These are phyloP conservation scores for Clitoria ternatea DNA, from an alignment of 306 rosid species.

Conservation along the genomic window DNA sequence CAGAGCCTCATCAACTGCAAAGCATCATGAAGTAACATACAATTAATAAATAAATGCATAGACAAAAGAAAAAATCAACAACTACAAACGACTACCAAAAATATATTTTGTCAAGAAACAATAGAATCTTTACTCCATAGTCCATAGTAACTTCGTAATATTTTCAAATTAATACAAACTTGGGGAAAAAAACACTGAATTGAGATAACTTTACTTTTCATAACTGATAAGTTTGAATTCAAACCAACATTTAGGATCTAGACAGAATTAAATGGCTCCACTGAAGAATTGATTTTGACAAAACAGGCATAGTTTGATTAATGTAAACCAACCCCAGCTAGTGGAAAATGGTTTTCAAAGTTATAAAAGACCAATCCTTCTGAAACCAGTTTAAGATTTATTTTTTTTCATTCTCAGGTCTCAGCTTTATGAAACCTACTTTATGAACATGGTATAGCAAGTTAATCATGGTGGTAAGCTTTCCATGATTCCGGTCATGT, in stretches of 20 bases:
- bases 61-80: not conserved
- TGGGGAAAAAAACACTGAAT: not conserved
- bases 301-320: not conserved
- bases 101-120: slow-evolving; percentile 2
- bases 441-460: not conserved
- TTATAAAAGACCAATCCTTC: not conserved
- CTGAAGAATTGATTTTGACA: not conserved
- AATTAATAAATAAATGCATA: not conserved
- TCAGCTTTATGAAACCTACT: not conserved
- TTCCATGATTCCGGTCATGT: not conserved
- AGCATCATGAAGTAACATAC: not conserved
- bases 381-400: not conserved
- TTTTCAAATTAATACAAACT: not conserved
- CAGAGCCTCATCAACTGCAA: slow-evolving; percentile 85
- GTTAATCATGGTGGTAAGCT: not conserved
- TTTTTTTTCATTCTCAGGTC: not conserved
- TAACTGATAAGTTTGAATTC: not conserved
- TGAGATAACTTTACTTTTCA: not conserved
- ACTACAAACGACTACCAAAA: not conserved
- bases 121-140: not conserved
- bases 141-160: not conserved
- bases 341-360: not conserved
- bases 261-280: not conserved
- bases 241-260: not conserved
- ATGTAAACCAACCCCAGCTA: not conserved